These are phyloP conservation scores for Cadophora luteo-olivacea DNA, from an alignment of 2,329 filamentous ascomycete genomes.

Conservation along the genomic window DNA sequence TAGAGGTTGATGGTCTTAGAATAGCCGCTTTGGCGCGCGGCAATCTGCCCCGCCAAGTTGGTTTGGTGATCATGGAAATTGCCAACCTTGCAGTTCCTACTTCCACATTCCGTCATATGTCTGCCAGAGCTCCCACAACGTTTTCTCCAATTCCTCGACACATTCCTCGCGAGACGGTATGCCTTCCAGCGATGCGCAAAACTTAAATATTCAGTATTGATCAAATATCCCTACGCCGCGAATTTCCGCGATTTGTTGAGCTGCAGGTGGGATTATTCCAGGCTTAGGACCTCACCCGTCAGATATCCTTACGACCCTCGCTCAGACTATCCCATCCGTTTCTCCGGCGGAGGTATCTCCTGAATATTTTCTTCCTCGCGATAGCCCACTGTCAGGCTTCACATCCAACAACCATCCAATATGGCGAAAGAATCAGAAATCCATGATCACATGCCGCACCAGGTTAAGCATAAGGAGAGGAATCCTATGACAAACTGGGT, in stretches of 20 bases:
- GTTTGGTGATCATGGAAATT: constrained; percentile 4
- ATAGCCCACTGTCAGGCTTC: not conserved
- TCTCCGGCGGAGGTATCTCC: constrained; percentile 6
- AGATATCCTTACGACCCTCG: constrained; percentile 6
- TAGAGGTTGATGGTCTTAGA: not conserved
- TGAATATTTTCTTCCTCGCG: not conserved
- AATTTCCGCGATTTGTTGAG: constrained; percentile 23
- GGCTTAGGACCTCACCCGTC: constrained; percentile 19
- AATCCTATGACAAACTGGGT: constrained; percentile 76
- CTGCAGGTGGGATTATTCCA: constrained; percentile 22
- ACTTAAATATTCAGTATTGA: not conserved
- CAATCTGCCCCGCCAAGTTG: constrained; percentile 3
- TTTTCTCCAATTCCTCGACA: not conserved
- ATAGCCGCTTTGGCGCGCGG: constrained; percentile 8
- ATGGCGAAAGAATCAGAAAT: constrained; percentile 35
- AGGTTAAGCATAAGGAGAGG: constrained; percentile 56
- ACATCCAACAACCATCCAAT: constrained; percentile 2
- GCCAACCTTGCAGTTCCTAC: constrained; percentile 1
- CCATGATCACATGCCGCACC: constrained; percentile 35
- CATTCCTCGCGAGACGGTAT: not conserved
- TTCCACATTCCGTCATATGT: constrained; percentile 10
- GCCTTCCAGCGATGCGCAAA: constrained; percentile 5
- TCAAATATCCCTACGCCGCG: constrained; percentile 1
- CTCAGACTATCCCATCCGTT: not conserved
- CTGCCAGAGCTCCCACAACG: not conserved